Percentiles rank a stretch among this genome's conserved stretches.
Evolutionary conservation across 2,329 filamentous ascomycete genomes (phyloP).

Genomic region (Raffaelea deltoideospora): DNA sequence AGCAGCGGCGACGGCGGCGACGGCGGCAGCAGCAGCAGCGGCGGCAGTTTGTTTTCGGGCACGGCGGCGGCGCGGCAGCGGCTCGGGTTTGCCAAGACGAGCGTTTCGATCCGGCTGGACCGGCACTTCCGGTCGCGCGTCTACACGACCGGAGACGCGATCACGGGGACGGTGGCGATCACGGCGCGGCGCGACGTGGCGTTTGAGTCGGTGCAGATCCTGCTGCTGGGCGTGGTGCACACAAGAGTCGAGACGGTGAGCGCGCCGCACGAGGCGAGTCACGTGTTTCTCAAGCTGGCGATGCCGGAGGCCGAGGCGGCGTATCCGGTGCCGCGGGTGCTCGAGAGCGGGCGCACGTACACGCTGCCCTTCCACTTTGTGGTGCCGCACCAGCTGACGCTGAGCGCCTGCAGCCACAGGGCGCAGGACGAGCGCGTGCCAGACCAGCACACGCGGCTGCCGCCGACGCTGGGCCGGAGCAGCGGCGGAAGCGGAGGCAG

Average conservation of each 20-base stretch:
- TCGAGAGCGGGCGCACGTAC: slow-evolving; percentile 32
- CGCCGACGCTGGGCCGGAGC: slow-evolving; percentile 34
- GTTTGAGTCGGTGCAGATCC: slow-evolving; percentile 37
- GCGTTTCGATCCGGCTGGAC: slow-evolving; percentile 33
- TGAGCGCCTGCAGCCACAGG: slow-evolving; percentile 38
- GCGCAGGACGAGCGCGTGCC: slow-evolving; percentile 28
- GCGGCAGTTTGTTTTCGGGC: background rate
- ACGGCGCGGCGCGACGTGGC: slow-evolving; percentile 26
- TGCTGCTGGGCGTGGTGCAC: slow-evolving; percentile 33
- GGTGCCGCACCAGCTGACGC: slow-evolving; percentile 40
- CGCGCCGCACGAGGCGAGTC: slow-evolving; percentile 29
- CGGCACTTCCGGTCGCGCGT: slow-evolving; percentile 39
- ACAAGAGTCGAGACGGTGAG: slow-evolving; percentile 36
- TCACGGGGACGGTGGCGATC: slow-evolving; percentile 34
- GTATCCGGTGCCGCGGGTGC: slow-evolving; percentile 31
- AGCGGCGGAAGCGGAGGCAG: too few relatives aligned
- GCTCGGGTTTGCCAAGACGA: slow-evolving; percentile 16
- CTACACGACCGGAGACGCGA: slow-evolving; percentile 37
- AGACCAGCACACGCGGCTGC: slow-evolving; percentile 36
- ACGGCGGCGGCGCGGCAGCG: slow-evolving; percentile 4
- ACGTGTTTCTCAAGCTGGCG: slow-evolving; percentile 39
- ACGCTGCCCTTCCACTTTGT: slow-evolving; percentile 43
- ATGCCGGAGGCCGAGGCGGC: slow-evolving; percentile 35
- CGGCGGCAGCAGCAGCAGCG: slow-evolving; percentile 3
- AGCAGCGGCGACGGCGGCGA: slow-evolving; percentile 2